Base-by-base conservation (phyloP, 2,329 filamentous ascomycete genomes). In the Microthyrium microscopicum region DNA sequence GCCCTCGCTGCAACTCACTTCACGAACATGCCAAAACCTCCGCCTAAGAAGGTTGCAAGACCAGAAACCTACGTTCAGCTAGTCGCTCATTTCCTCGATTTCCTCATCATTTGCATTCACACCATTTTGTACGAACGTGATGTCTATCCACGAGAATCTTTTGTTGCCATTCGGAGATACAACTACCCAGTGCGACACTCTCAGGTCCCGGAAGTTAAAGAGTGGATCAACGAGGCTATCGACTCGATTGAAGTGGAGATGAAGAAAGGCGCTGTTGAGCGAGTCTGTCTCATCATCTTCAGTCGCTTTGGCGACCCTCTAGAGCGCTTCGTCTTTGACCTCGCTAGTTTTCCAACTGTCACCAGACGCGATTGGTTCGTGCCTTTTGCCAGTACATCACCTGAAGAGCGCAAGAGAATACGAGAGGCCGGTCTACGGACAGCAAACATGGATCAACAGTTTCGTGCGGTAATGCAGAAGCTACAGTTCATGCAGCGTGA, bases 131-230 rank as follows among this genome's bases (percentile, higher is more conserved):
- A 75, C 61, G 73, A 89, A 47, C 79, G 85, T 44, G 56, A 57
- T 39, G 71, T 93, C 47, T 94, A 94, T 54, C 83, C 85, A 0
- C 55, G 60, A 31, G 57, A 70, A 19, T 81, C 82, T 22, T 94
- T 93, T 57, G 68, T 87, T 37, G 72, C 77, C 26, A 70, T 77
- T 25, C 71, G 77, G 41, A 83, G 81, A 46, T 85, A 85, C 63
- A 84, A 87, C 57, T 74, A 83, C 38, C 69, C 82, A 20, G 77
- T 91, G 29, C 77, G 79, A 46, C 84, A 93, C 52, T 87, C 73
- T 39, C 77, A 84, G 37, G 84, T 93, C 54, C 82, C 85, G 0
- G 70, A 71, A 44, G 78, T 93, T 42, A 91, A 82, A 63, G 61
- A 72, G 46, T 94, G 85, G 79, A 73, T 93, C 54, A 70, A 66